A percentile compares a stretch with the other conserved stretches of the same genome.
phyloP scores from a whole-genome alignment of 257 asterid species.

The Paraleonurus japonicus region DNA sequence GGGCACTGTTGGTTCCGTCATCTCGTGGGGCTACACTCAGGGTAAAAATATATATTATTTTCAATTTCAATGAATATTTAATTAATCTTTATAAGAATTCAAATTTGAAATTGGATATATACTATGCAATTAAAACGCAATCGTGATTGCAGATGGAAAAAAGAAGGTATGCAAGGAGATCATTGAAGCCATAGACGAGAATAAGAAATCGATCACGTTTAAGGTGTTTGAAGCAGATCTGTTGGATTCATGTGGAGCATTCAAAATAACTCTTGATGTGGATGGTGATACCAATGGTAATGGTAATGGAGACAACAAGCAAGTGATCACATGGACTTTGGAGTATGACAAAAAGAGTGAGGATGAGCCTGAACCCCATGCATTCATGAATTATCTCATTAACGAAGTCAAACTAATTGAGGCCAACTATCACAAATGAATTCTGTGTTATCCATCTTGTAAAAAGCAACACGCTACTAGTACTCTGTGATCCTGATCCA shows the following conservation, averaged over 20 bases:
- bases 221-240: background rate
- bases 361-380: background rate
- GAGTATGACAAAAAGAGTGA: background rate
- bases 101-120: no score
- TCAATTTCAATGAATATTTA: no score
- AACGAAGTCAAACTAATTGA: background rate
- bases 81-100: no score
- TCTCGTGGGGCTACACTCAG: background rate
- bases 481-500: no score
- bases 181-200: background rate
- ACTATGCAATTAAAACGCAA: no score
- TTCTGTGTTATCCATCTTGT: no score
- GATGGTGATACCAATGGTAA: background rate
- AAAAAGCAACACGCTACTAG: background rate
- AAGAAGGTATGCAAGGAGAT: background rate
- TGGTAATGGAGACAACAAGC: background rate
- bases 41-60: background rate
- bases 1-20: constrained; percentile 33
- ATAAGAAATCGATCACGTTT: background rate
- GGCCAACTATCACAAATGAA: background rate
- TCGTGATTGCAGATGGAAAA: constrained; percentile 1
- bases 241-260: background rate
- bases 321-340: background rate
- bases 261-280: background rate
- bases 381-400: background rate